These are phyloP conservation scores for Jamesozyma rosinii DNA, from an alignment of 805 yeast genomes.

Conservation along the genomic window DNA sequence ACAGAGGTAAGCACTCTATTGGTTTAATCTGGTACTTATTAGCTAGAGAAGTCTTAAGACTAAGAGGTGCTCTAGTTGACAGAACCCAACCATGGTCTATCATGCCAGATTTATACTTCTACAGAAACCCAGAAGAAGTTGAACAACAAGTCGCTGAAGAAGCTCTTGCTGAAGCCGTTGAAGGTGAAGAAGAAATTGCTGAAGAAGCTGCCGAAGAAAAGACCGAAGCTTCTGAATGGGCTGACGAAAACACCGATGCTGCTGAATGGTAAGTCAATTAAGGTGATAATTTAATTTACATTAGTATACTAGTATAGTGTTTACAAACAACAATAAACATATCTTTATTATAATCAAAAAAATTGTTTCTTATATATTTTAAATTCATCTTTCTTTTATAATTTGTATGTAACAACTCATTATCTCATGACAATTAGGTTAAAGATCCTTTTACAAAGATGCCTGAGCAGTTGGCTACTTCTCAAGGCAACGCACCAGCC, in stretches of 20 bases:
- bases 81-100: slow-evolving; percentile 96
- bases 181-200: slow-evolving; percentile 51
- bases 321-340: slow-evolving; percentile 2
- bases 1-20: slow-evolving; percentile 99
- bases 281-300: slow-evolving; percentile 5
- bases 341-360: background rate
- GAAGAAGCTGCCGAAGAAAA: slow-evolving; percentile 66
- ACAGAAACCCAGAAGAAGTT: slow-evolving; percentile 99
- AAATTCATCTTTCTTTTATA: slow-evolving; percentile 1
- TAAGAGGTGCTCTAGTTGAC: slow-evolving; percentile 94
- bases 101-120: slow-evolving; percentile 99
- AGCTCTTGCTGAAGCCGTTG: slow-evolving; percentile 61
- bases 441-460: no score
- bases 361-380: background rate
- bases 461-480: no score
- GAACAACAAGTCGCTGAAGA: slow-evolving; percentile 66
- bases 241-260: slow-evolving; percentile 37
- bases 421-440: no score
- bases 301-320: slow-evolving; percentile 12
- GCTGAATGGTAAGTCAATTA: slow-evolving; percentile 23
- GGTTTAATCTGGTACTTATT: slow-evolving; percentile 99
- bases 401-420: background rate
- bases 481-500: no score
- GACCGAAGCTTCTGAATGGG: slow-evolving; percentile 55
- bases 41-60: slow-evolving; percentile 98